Conservation (phyloP, 768 basidiomycete species). For the Chalciporus sphaerocephalus region DNA sequence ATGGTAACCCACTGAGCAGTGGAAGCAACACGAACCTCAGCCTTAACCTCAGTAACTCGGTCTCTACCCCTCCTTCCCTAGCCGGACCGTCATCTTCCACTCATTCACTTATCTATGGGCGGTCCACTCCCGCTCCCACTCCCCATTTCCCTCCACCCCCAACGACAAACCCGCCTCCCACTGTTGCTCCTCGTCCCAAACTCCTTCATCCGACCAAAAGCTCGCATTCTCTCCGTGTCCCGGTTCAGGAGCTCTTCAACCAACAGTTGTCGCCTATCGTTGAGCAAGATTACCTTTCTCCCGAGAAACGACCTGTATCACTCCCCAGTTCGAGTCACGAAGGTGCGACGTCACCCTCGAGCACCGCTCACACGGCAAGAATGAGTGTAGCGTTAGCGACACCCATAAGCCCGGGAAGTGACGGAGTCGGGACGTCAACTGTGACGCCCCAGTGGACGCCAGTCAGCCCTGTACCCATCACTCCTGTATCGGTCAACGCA, state of each 20-base stretch:
- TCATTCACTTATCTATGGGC: slow-evolving; percentile 14
- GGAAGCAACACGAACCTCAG: slow-evolving; percentile 4
- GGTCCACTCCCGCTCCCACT: slow-evolving; percentile 27
- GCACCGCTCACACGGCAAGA: slow-evolving; percentile 31
- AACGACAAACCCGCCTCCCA: slow-evolving; percentile 29
- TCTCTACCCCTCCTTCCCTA: not conserved
- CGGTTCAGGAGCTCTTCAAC: slow-evolving; percentile 28
- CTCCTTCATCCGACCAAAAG: slow-evolving; percentile 33
- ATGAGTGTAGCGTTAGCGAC: slow-evolving; percentile 29
- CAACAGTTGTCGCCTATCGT: slow-evolving; percentile 60
- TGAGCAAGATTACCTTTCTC: slow-evolving; percentile 61
- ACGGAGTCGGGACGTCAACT: slow-evolving; percentile 18
- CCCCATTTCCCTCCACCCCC: slow-evolving; percentile 34
- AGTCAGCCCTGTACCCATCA: slow-evolving; percentile 27
- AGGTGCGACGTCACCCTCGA: slow-evolving; percentile 23
- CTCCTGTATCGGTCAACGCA: slow-evolving; percentile 19
- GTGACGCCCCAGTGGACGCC: too few species aligned
- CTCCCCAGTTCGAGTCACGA: slow-evolving; percentile 27
- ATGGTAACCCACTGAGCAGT: slow-evolving; percentile 4
- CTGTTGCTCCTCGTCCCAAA: slow-evolving; percentile 28
- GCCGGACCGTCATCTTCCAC: slow-evolving; percentile 11
- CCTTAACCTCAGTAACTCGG: not conserved
- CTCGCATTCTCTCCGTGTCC: slow-evolving; percentile 41
- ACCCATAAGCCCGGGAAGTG: slow-evolving; percentile 23
- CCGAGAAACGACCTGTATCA: slow-evolving; percentile 37